phyloP scores from a whole-genome alignment of 139 green algal genomes.

The Micractinium conductrix region DNA sequence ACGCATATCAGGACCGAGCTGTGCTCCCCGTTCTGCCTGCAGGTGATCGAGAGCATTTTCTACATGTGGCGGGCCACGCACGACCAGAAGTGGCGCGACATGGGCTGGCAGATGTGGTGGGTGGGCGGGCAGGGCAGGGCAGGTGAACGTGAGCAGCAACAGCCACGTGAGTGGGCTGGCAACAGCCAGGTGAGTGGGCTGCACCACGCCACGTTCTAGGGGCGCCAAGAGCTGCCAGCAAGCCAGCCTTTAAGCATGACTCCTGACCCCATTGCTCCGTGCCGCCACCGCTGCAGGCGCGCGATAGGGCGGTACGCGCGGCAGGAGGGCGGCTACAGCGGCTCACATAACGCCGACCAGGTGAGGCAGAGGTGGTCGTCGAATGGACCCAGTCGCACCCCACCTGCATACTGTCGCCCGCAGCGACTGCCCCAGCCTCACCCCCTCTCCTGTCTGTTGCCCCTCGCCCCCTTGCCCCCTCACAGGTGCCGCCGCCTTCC shows the following conservation, averaged over 20 bases:
- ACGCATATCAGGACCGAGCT: too few species aligned
- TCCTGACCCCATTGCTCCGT: background rate
- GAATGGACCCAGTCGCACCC: too few species aligned
- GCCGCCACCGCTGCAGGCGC: conserved; percentile 31
- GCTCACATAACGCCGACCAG: conserved; percentile 61
- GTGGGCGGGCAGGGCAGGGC: too few species aligned
- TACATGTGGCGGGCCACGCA: conserved; percentile 73
- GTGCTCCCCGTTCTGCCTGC: background rate
- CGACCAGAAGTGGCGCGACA: conserved; percentile 69
- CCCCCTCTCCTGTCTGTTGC: background rate
- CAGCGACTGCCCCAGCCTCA: background rate
- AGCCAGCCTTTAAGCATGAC: too few species aligned
- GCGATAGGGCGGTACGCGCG: conserved; percentile 64
- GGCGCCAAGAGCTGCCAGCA: too few species aligned
- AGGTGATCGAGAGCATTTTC: conserved; percentile 69
- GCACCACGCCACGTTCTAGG: too few species aligned
- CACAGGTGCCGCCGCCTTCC: conserved; percentile 36
- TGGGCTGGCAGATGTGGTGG: conserved; percentile 73
- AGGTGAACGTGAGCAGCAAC: too few species aligned
- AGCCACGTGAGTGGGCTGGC: too few species aligned
- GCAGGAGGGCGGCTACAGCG: conserved; percentile 65
- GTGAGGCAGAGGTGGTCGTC: too few species aligned
- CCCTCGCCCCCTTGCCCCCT: background rate
- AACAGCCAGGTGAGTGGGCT: too few species aligned
- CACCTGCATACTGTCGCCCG: background rate